Percentiles rank a stretch among this genome's conserved stretches.
Conservation (phyloP, 1,139 yeast species). For the Zhuliangozyma parablackwelliae region DNA sequence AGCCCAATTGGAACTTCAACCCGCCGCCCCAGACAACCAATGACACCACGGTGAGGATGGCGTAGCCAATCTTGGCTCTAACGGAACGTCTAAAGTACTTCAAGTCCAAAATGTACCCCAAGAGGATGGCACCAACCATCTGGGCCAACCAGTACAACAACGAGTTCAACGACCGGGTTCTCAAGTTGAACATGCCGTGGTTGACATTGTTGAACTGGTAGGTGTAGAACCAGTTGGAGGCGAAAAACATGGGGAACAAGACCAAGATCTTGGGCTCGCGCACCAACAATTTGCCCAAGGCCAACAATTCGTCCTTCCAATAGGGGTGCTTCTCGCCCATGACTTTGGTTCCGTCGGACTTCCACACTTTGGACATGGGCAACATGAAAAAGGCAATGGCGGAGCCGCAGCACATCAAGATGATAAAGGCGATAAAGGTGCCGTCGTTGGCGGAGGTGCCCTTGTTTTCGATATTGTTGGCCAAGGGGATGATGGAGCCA, state of each 20-base stretch:
- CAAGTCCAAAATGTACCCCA: slow-evolving; percentile 49
- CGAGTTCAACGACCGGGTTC: slow-evolving; percentile 59
- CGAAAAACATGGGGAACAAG: slow-evolving; percentile 58
- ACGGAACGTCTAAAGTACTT: slow-evolving; percentile 34
- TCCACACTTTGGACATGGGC: slow-evolving; percentile 49
- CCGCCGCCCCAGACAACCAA: slow-evolving; percentile 64
- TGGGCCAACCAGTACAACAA: slow-evolving; percentile 59
- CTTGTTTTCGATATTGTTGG: slow-evolving; percentile 38
- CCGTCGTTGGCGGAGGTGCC: slow-evolving; percentile 44
- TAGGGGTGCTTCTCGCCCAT: slow-evolving; percentile 42
- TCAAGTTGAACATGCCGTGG: slow-evolving; percentile 51
- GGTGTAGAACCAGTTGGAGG: slow-evolving; percentile 64
- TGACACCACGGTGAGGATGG: slow-evolving; percentile 34
- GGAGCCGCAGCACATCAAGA: slow-evolving; percentile 49
- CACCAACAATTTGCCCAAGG: slow-evolving; percentile 35
- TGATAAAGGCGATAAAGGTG: slow-evolving; percentile 55
- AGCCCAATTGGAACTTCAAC: slow-evolving; percentile 44
- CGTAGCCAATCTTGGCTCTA: slow-evolving; percentile 48
- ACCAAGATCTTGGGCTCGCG: slow-evolving; percentile 44
- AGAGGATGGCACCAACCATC: slow-evolving; percentile 50
- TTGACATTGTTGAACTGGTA: slow-evolving; percentile 59
- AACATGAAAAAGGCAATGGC: slow-evolving; percentile 44
- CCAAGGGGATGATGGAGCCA: slow-evolving; percentile 55
- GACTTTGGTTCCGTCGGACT: slow-evolving; percentile 50
- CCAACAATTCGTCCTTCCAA: slow-evolving; percentile 43